Base-by-base conservation (phyloP, 352 stramenopile genomes). In the Pseudoperonospora humuli region DNA sequence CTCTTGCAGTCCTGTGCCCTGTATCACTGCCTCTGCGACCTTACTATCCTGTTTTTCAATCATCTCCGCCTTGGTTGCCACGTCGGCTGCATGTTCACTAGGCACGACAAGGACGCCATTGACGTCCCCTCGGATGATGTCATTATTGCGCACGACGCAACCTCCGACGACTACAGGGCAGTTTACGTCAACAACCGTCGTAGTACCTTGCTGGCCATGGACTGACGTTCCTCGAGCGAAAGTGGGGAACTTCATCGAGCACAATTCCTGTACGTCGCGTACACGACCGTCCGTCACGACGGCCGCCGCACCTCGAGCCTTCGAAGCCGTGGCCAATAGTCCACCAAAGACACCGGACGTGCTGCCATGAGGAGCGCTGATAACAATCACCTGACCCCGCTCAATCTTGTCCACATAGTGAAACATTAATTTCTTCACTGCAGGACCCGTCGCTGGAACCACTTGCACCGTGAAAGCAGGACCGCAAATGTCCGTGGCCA, bases 31-130 rank as follows among this genome's bases (percentile, higher is more conserved):
- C 24, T 84, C 61, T 21, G 67, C 73, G 42, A 91, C 73, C 54
- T 85, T 84, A 54, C 67, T 84, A 55, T 92, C 79, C 53, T 92
- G 76, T 20, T 86, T 61, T 42, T 92, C 76, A 28, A 92, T 83
- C 18, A 76, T 46, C 50, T 89, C 72, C 14, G 76, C 76, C 56
- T 80, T 85, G 27, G 67, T 53, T 13, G 71, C 75, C 15, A 92
- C 62, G 37, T 92, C 76, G 42, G 59, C 66, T 36, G 79, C 79
- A 19, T 61, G 66, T 36, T 92, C 79, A 26, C 52, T 46, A 8
- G 79, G 79, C 31, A 92, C 71, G 36, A 92, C 79, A 25, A 89
- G 51, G 11, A 89, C 79, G 27, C 79, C 79, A 49, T 92, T 92
- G 40, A 86, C 54, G 42, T 92, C 79, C 8, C 63, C 76, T 26